Evolutionary conservation across 2,329 filamentous ascomycete species (phyloP), one percentile per base, ranked within the genome.

Genomic region (Pseudocercospora eumusae): DNA sequence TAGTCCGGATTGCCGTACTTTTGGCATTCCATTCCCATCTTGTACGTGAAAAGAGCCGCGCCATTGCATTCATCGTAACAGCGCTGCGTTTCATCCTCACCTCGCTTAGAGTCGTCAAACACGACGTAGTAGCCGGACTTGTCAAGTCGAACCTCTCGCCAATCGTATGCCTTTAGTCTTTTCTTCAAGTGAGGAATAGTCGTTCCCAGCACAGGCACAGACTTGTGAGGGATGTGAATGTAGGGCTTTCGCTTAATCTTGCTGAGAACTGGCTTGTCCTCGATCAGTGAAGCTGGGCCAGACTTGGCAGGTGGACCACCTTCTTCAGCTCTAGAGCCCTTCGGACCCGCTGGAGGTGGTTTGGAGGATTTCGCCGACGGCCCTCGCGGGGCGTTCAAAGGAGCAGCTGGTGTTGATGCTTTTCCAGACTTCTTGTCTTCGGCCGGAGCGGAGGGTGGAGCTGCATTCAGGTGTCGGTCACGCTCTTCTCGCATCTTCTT

Each of bases 151-250:
- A 99, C 89, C 55, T 92, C 88, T 66, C 91, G 87, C 77, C 93
- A 91, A 62, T 86, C 82, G 74, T 90, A 96, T 56, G 88, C 86
- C 76, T 93, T 95, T 58, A 98, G 81, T 56, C 93, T 86, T 76
- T 93, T 96, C 78, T 92, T 91, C 79, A 99, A 84, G 78, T 99
- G 95, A 3, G 89, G 87, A 60, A 97, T 86, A 0, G 93, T 98
- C 23, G 91, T 89, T 31, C 84, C 83, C 72, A 97, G 86, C 11
- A 96, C 90, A 1, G 95, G 95, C 1, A 99, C 93, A 68, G 89
- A 92, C 63, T 88, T 85, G 68, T 91, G 86, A n/a, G 91, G 84
- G 61, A 99, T 89, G 73, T 96, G 97, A 40, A 98, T 88, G 74
- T 96, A 97, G 0, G 95, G 95, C 62, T 91, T 88, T 56, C 87